A percentile compares a stretch with the other conserved stretches of the same genome.
Evolutionary conservation across 1,139 yeast species (phyloP).

Genomic region (Blastobotrys indianensis): DNA sequence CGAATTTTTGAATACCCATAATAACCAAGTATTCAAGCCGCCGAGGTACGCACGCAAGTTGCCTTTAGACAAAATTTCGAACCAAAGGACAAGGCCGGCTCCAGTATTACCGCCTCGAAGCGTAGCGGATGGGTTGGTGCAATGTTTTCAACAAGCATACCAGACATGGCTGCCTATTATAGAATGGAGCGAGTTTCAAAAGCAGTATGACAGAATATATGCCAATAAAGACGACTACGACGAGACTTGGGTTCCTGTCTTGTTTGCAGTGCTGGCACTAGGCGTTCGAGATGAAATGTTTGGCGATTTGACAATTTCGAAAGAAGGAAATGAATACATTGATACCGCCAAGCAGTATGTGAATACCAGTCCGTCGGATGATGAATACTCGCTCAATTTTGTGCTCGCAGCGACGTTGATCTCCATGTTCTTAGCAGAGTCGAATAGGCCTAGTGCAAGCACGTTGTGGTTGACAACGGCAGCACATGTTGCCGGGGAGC

Average conservation of each 20-base stretch:
- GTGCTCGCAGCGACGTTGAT: constrained; percentile 10
- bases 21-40: constrained; percentile 8
- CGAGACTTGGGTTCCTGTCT: constrained; percentile 19
- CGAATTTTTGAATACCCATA: constrained; percentile 1
- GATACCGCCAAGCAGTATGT: neutral
- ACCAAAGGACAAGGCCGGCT: neutral
- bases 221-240: constrained; percentile 3
- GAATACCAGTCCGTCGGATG: constrained; percentile 1
- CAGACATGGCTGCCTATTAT: constrained; percentile 27
- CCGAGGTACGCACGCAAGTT: constrained; percentile 7
- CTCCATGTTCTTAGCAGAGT: constrained; percentile 17
- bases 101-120: neutral
- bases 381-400: constrained; percentile 5
- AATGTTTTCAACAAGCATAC: constrained; percentile 16
- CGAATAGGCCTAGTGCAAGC: constrained; percentile 13
- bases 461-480: constrained; percentile 20
- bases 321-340: neutral
- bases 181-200: constrained; percentile 22
- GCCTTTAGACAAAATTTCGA: neutral
- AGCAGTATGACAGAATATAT: constrained; percentile 2
- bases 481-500: constrained; percentile 15
- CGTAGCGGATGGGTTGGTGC: constrained; percentile 8
- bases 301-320: neutral
- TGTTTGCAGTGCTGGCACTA: constrained; percentile 24
- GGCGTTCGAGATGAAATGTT: constrained; percentile 20